A percentile compares a stretch with the other conserved stretches of the same genome.
Conservation (phyloP, 2,329 filamentous ascomycete genomes). For the Colletotrichum abscissum region DNA sequence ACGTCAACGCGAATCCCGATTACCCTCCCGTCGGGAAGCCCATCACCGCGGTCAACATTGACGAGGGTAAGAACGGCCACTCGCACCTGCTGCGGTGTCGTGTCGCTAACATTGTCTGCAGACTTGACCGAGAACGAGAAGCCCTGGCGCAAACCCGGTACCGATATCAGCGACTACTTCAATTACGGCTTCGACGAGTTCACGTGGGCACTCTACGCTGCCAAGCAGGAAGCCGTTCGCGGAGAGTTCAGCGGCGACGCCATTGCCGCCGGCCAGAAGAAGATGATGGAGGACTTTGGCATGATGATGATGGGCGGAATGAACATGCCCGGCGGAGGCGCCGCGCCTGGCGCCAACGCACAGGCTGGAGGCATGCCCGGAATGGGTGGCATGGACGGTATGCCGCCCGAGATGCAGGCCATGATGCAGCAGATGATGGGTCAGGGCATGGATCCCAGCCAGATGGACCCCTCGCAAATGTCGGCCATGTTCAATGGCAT, state of each 20-base stretch:
- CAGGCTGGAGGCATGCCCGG: constrained; percentile 52
- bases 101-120: constrained; percentile 38
- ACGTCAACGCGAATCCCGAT: constrained; percentile 84
- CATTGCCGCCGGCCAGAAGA: constrained; percentile 76
- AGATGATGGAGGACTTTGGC: constrained; percentile 79
- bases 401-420: constrained; percentile 73
- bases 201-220: constrained; percentile 93
- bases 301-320: constrained; percentile 75
- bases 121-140: constrained; percentile 85
- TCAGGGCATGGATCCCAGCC: constrained; percentile 71
- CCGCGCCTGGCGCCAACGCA: constrained; percentile 42
- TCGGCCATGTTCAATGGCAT: constrained; percentile 70
- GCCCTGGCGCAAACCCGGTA: constrained; percentile 94
- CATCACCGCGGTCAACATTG: constrained; percentile 80
- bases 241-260: constrained; percentile 78
- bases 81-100: background rate
- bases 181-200: constrained; percentile 99
- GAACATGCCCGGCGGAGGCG: constrained; percentile 52
- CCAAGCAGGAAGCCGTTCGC: constrained; percentile 85
- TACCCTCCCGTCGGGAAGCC: constrained; percentile 86
- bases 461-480: constrained; percentile 72
- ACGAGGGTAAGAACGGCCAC: constrained; percentile 61
- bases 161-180: constrained; percentile 96
- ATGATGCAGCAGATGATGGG: constrained; percentile 80
- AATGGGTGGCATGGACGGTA: constrained; percentile 71